phyloP scores from a whole-genome alignment of 2,329 filamentous ascomycete genomes.

The Calonectria pseudoreteaudii region DNA sequence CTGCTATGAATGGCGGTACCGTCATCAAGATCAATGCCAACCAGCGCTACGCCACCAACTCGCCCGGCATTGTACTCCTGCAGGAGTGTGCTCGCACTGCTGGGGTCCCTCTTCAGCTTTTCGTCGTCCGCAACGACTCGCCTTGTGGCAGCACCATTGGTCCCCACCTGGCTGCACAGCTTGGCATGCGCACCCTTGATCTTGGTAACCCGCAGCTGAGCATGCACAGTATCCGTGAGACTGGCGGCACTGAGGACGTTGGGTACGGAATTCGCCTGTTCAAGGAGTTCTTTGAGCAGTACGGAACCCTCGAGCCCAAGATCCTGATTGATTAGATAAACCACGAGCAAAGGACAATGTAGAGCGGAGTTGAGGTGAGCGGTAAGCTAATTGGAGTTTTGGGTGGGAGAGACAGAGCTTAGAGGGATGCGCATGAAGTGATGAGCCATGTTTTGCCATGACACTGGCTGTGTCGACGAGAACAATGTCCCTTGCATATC shows the following conservation, averaged over 20 bases:
- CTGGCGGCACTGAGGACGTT: constrained; percentile 87
- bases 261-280: constrained; percentile 89
- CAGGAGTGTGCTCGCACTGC: constrained; percentile 84
- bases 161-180: constrained; percentile 89
- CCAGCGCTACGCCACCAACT: constrained; percentile 95
- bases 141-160: constrained; percentile 97
- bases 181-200: constrained; percentile 91
- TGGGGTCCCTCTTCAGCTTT: constrained; percentile 90
- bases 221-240: constrained; percentile 98
- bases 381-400: constrained; percentile 1
- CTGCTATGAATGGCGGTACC: constrained; percentile 95
- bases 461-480: background rate
- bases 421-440: background rate
- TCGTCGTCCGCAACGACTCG: constrained; percentile 96
- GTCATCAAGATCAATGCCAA: constrained; percentile 99
- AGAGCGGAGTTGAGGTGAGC: constrained; percentile 27
- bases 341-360: constrained; percentile 11
- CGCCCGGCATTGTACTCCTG: constrained; percentile 91
- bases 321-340: constrained; percentile 80
- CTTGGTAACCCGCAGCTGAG: constrained; percentile 93
- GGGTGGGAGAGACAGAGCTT: background rate
- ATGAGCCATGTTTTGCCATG: constrained; percentile 5
- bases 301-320: constrained; percentile 83
- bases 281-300: constrained; percentile 86
- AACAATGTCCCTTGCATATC: background rate